Conservation (phyloP, 306 rosid genomes). For the Ormosia emarginata region DNA sequence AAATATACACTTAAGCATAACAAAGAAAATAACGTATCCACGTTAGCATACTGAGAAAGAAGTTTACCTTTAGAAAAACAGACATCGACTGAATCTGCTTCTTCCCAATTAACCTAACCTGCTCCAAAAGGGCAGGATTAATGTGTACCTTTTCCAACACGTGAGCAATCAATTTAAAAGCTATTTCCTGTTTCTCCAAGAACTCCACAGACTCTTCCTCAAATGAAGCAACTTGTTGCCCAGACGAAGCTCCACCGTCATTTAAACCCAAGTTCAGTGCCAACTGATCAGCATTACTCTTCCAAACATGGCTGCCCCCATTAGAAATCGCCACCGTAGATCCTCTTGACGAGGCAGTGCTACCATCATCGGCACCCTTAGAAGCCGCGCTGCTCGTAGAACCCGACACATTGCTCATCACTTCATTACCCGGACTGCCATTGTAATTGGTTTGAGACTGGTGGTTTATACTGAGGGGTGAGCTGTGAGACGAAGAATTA, state of each 20-base stretch:
- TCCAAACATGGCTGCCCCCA: conserved; percentile 66
- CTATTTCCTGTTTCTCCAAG: conserved; percentile 91
- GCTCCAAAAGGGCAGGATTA: conserved; percentile 71
- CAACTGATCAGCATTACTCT: conserved; percentile 67
- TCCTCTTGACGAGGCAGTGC: conserved; percentile 60
- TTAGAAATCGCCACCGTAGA: conserved; percentile 35
- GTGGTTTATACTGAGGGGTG: conserved; percentile 61
- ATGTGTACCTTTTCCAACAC: conserved; percentile 55
- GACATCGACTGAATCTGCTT: conserved; percentile 82
- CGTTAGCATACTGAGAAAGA: background rate
- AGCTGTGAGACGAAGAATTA: conserved; percentile 71
- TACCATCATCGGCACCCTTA: conserved; percentile 48
- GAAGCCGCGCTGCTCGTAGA: conserved; percentile 62
- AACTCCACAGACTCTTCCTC: conserved; percentile 86
- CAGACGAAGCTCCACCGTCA: conserved; percentile 52
- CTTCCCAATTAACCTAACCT: conserved; percentile 77
- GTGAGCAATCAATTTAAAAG: conserved; percentile 80
- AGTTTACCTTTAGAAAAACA: conserved; percentile 72
- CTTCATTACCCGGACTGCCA: conserved; percentile 64
- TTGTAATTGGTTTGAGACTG: conserved; percentile 33
- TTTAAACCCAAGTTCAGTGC: conserved; percentile 50
- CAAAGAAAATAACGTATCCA: background rate
- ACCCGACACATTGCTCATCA: conserved; percentile 50
- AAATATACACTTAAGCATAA: background rate
- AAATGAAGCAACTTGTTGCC: conserved; percentile 70